Evolutionary conservation across 139 green algal species (phyloP), one percentile per base, ranked within the genome.

Genomic region (Ettlia oleoabundans): DNA sequence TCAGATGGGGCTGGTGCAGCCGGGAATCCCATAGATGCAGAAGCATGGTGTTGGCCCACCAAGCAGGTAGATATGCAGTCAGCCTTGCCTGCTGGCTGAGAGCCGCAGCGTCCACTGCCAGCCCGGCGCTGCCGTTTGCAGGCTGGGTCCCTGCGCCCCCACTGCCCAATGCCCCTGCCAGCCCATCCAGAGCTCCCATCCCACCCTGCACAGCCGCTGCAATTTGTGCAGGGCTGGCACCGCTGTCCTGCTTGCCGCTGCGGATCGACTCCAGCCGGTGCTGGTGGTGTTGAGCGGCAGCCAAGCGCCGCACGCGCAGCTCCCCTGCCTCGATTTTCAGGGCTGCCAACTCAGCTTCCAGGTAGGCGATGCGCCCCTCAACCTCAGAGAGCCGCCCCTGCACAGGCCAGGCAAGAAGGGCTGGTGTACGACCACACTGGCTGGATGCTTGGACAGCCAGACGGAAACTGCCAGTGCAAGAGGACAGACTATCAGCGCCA

Each of bases 341-440:
- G 26, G 24, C 35, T 18, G 65, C 65, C 40, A 86, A 65, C 81
- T 79, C 81, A n/a, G 65, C 66, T 37, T 86, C 81, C 38, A 86
- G 65, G n/a, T 21, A 33, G 9, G n/a, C 32, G 26, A 86, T 76
- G 37, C 81, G 81, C 3, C 3, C 21, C 51, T 86, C 78, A 37
- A 83, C 65, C 24, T 68, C 43, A 0, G 35, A 22, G 47, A 83
- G 66, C 0, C 51, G 65, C 33, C 47, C 65, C 77, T 82, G 77
- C 28, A 61, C 32, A 13, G 38, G 42, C n/a, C 21, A 76, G 40
- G 66, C 7, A 78, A 4, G 40, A 62, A 76, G 7, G 68, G 26
- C 10, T 13, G 13, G 22, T 22, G 65, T 26, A 43, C 65, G 43
- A 15, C 65, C 35, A 43, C n/a, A n/a, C n/a, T n/a, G n/a, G n/a